Evolutionary conservation across 1,284 basidiomycete genomes (phyloP).

Genomic region (Ceraceosorus guamensis): DNA sequence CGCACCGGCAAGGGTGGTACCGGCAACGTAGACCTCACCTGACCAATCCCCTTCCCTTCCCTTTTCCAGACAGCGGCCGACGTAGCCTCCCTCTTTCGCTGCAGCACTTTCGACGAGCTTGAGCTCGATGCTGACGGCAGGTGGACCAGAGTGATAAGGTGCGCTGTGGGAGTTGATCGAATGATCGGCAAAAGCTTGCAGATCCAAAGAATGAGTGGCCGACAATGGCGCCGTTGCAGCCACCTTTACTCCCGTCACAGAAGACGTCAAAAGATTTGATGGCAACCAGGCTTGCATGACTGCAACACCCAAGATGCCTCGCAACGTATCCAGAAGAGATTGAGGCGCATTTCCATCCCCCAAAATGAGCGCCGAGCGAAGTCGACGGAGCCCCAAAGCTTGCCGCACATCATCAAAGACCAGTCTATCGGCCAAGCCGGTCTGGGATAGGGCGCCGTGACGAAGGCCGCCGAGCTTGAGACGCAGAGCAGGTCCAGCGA

Average conservation of each 20-base stretch:
- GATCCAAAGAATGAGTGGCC: constrained; percentile 35
- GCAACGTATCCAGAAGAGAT: constrained; percentile 35
- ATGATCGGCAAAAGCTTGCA: constrained; percentile 39
- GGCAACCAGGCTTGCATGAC: constrained; percentile 40
- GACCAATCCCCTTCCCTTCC: too few species aligned
- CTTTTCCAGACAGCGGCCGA: too few species aligned
- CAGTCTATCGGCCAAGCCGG: constrained; percentile 21
- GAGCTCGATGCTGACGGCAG: constrained; percentile 35
- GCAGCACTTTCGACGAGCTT: constrained; percentile 33
- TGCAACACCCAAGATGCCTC: constrained; percentile 34
- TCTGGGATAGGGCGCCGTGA: constrained; percentile 22
- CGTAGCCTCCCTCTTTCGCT: constrained; percentile 10
- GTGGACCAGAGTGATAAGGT: constrained; percentile 37
- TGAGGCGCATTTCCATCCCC: constrained; percentile 26
- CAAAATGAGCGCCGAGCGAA: constrained; percentile 20
- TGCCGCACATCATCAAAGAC: constrained; percentile 19
- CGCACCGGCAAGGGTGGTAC: constrained; percentile 3
- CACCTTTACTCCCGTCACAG: too few species aligned
- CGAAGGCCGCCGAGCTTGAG: constrained; percentile 34
- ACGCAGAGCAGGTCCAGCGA: constrained; percentile 14
- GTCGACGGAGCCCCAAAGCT: constrained; percentile 9
- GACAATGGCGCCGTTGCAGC: constrained; percentile 27
- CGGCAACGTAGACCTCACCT: constrained; percentile 4
- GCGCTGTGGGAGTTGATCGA: not conserved
- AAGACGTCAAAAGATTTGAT: not conserved